Evolutionary conservation across 2,329 filamentous ascomycete species (phyloP), one percentile per base, ranked within the genome.

Genomic region (Dactylellina drechsleri): DNA sequence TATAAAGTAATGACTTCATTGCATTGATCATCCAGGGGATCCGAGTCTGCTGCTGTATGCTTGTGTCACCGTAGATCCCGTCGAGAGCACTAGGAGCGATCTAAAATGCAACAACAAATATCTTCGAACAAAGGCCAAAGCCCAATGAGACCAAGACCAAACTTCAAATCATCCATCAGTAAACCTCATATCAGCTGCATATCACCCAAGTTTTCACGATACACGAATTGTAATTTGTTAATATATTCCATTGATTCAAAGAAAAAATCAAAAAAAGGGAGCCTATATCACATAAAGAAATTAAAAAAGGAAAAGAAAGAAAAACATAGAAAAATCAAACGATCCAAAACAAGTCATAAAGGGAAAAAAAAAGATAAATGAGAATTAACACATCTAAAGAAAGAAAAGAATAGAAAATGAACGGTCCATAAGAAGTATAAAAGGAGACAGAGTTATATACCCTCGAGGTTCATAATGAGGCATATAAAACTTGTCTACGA

Each of bases 271-370:
- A 58, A 47, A 36, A 36, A 36, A 36, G 31, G 52, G 20, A 74
- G 58, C 70, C 64, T 68, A 75, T 75, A 75, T 68, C 71, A 75
- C 64, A 75, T 75, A 74, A 74, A 16, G 57, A 58, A 62, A 74
- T 54, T 36, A 36, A 58, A 56, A 59, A 49, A 54, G 49, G 18
- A 40, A 61, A 52, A 40, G 57, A 20, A 58, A 26, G 20, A 13
- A 47, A 54, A 54, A 56, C 47, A n/a, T 2, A 18, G n/a, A 7
- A 52, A 18, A 16, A 43, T n/a, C 43, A 54, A 28, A 47, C 31
- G 52, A 28, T 57, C 45, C 56, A 28, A 56, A 56, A 36, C 36
- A 68, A 64, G 64, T 49, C 65, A 50, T 73, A 56, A 47, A 61
- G 52, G 47, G 36, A 62, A 58, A 47, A 49, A 60, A 26, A 64